Conservation (phyloP, 2,329 filamentous ascomycete genomes). For the Penicillium sp. region DNA sequence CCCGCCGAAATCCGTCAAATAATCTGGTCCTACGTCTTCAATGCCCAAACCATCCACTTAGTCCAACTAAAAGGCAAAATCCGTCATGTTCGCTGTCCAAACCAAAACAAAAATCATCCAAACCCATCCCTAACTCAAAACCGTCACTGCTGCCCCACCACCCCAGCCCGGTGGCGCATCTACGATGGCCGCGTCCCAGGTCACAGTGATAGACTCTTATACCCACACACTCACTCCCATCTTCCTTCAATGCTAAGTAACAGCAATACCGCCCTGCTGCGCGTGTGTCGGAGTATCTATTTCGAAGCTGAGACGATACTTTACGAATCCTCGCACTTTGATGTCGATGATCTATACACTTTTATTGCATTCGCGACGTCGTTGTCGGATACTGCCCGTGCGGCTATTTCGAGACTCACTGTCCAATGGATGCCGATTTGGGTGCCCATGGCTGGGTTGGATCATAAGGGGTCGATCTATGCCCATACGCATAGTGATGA, state of each 20-base stretch:
- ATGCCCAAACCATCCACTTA: constrained; percentile 31
- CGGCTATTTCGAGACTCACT: constrained; percentile 23
- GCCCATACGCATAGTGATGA: constrained; percentile 38
- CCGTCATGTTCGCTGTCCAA: constrained; percentile 34
- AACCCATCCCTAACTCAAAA: constrained; percentile 27
- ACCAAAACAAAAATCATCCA: background rate
- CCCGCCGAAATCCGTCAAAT: constrained; percentile 40
- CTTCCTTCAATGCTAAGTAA: constrained; percentile 27
- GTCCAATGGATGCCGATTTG: constrained; percentile 38
- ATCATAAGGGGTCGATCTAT: constrained; percentile 33
- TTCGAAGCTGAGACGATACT: constrained; percentile 31
- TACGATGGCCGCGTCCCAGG: constrained; percentile 18
- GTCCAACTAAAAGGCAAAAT: constrained; percentile 37
- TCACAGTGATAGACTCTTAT: constrained; percentile 27
- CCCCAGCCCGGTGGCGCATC: constrained; percentile 33
- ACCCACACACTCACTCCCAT: constrained; percentile 34
- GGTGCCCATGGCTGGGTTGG: constrained; percentile 33
- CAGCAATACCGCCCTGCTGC: constrained; percentile 27
- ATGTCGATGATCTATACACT: constrained; percentile 39
- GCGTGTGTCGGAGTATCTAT: constrained; percentile 36
- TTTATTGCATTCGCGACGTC: constrained; percentile 33
- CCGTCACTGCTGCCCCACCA: constrained; percentile 35
- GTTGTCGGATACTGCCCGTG: constrained; percentile 20
- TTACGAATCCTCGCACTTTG: constrained; percentile 32
- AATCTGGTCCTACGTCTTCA: constrained; percentile 40